Percentiles rank a stretch among this genome's conserved stretches.
phyloP scores from a whole-genome alignment of 176 grass and related monocot species.

The Metroxylon sagu region DNA sequence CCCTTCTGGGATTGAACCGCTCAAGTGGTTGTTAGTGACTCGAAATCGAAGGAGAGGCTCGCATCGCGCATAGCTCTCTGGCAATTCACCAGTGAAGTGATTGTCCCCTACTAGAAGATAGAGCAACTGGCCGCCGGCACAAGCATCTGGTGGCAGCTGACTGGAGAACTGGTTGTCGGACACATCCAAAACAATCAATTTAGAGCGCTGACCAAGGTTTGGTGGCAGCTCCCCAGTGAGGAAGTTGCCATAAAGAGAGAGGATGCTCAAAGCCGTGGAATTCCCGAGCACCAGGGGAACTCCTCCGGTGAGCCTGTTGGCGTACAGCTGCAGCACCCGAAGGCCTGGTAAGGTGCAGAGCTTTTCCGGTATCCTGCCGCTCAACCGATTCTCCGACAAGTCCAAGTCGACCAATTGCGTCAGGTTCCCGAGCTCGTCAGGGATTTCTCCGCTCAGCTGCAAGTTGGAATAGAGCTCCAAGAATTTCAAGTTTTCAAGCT shows the following conservation, averaged over 20 bases:
- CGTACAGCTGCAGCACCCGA: slow-evolving; percentile 62
- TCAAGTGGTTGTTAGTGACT: slow-evolving; percentile 60
- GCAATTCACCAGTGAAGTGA: slow-evolving; percentile 55
- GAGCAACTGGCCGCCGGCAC: slow-evolving; percentile 36
- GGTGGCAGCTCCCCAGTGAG: slow-evolving; percentile 64
- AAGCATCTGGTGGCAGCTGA: slow-evolving; percentile 45
- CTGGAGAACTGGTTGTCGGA: slow-evolving; percentile 81
- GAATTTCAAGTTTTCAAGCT: slow-evolving; percentile 33
- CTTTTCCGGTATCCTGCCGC: slow-evolving; percentile 41
- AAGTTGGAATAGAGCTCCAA: slow-evolving; percentile 94
- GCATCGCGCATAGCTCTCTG: slow-evolving; percentile 45
- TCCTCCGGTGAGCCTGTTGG: slow-evolving; percentile 49
- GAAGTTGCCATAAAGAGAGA: slow-evolving; percentile 74
- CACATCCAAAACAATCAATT: slow-evolving; percentile 65
- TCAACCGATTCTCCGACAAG: slow-evolving; percentile 68
- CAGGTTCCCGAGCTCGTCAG: slow-evolving; percentile 66
- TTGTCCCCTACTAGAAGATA: slow-evolving; percentile 85
- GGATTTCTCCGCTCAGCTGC: slow-evolving; percentile 35
- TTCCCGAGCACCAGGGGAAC: slow-evolving; percentile 67
- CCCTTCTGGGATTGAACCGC: slow-evolving; percentile 39
- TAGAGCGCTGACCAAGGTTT: slow-evolving; percentile 49
- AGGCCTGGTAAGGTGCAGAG: slow-evolving; percentile 48
- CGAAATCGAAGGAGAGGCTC: slow-evolving; percentile 53
- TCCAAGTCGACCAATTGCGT: slow-evolving; percentile 69
- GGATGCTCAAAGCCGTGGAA: slow-evolving; percentile 56